These are phyloP conservation scores for Diospyros kaki DNA, from an alignment of 148 eudicot genomes.

Conservation along the genomic window DNA sequence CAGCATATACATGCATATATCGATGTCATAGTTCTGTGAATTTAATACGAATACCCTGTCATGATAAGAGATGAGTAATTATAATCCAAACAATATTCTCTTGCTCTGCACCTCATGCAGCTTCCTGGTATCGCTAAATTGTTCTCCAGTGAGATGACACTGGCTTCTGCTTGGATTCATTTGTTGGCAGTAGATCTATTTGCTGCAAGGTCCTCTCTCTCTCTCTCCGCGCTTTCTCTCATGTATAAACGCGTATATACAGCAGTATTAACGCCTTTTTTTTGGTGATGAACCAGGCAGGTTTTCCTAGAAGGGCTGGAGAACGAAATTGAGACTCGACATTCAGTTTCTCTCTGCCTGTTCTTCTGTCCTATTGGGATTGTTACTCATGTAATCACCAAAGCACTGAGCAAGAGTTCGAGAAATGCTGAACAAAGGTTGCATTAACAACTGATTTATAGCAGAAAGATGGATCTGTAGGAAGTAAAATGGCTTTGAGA, in stretches of 20 bases:
- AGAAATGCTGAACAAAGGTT: constrained; percentile 10
- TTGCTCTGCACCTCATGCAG: constrained; percentile 25
- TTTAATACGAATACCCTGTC: neutral
- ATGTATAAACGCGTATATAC: neutral
- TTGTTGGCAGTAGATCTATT: constrained; percentile 78
- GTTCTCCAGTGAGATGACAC: constrained; percentile 87
- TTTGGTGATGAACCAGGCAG: constrained; percentile 48
- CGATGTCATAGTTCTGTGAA: neutral
- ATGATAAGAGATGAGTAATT: neutral
- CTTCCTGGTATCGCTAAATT: constrained; percentile 77
- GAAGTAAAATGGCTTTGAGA: constrained; percentile 14
- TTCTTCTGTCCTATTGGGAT: constrained; percentile 85
- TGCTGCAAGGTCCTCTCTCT: constrained; percentile 70
- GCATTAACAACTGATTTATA: constrained; percentile 12
- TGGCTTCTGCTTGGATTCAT: constrained; percentile 98
- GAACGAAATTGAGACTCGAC: constrained; percentile 73
- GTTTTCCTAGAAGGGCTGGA: constrained; percentile 74
- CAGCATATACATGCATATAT: neutral
- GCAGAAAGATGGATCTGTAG: neutral
- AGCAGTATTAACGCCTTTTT: neutral
- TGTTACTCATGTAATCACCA: constrained; percentile 64
- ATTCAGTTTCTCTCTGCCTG: constrained; percentile 89
- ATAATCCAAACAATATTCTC: neutral
- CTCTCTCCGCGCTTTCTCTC: constrained; percentile 3
- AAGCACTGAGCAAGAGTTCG: constrained; percentile 32